A percentile compares a stretch with the other conserved stretches of the same genome.
These are phyloP conservation scores for Myriosclerotinia curreyana DNA, from an alignment of 2,329 filamentous ascomycete genomes.

Conservation along the genomic window DNA sequence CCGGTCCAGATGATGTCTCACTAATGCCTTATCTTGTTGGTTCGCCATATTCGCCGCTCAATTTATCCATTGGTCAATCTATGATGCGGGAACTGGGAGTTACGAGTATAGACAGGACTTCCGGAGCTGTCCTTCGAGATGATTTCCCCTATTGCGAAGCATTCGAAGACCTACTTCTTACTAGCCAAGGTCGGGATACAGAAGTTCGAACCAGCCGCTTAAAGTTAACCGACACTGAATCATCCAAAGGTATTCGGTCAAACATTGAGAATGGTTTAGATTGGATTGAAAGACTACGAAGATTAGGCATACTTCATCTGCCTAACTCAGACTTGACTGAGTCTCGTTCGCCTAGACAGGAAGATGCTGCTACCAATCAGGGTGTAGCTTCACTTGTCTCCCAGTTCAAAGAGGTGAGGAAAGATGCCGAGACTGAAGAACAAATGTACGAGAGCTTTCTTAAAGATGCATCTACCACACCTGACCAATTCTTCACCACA, in stretches of 20 bases:
- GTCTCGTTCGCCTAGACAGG: not conserved
- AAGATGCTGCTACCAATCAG: not conserved
- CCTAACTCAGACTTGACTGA: not conserved
- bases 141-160: slow-evolving; percentile 34
- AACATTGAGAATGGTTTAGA: slow-evolving; percentile 2
- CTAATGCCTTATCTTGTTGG: slow-evolving; percentile 39
- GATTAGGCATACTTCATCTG: slow-evolving; percentile 18
- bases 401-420: not conserved
- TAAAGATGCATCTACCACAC: not conserved
- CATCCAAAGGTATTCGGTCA: not conserved
- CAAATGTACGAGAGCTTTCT: slow-evolving; percentile 37
- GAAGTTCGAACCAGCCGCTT: not conserved
- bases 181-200: slow-evolving; percentile 21
- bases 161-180: slow-evolving; percentile 38
- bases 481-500: slow-evolving; percentile 9
- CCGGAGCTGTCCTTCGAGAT: slow-evolving; percentile 7
- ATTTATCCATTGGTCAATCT: slow-evolving; percentile 24
- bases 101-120: no score
- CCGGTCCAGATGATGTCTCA: slow-evolving; percentile 29
- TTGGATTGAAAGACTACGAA: slow-evolving; percentile 27
- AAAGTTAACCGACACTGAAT: not conserved
- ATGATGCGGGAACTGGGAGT: not conserved
- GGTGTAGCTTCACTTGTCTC: not conserved
- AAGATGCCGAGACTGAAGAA: slow-evolving; percentile 32
- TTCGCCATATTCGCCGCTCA: slow-evolving; percentile 38